Evolutionary conservation across 2,329 filamentous ascomycete species (phyloP).

Genomic region (Neofusicoccum ribis): DNA sequence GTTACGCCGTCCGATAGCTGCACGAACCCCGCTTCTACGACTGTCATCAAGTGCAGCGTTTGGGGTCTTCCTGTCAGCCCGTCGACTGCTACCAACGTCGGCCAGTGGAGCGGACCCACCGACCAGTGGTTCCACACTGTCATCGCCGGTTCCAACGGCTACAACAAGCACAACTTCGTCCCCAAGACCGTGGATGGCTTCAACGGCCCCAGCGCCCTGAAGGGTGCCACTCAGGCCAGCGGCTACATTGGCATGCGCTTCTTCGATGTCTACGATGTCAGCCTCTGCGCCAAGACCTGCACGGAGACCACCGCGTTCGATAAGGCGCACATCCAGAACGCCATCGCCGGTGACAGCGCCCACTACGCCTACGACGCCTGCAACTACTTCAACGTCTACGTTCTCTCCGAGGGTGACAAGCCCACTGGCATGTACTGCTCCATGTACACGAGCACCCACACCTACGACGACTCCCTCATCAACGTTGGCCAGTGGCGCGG

Average conservation of each 20-base stretch:
- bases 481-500: constrained; percentile 1
- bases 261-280: neutral
- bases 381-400: constrained; percentile 31
- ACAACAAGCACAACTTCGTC: constrained; percentile 13
- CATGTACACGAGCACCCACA: constrained; percentile 25
- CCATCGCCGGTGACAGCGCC: neutral
- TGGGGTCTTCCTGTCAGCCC: constrained; percentile 29
- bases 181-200: neutral
- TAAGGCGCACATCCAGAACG: constrained; percentile 21
- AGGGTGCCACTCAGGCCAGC: neutral
- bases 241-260: neutral
- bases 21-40: constrained; percentile 21
- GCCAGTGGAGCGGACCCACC: constrained; percentile 24
- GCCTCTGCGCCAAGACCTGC: constrained; percentile 26
- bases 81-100: constrained; percentile 28
- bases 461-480: neutral
- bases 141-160: constrained; percentile 26
- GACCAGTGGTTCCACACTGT: constrained; percentile 22
- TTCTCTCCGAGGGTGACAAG: constrained; percentile 25
- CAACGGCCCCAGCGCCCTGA: neutral
- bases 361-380: constrained; percentile 25
- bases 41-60: constrained; percentile 32
- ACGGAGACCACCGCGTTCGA: constrained; percentile 29
- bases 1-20: constrained; percentile 13
- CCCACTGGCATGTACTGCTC: constrained; percentile 30